These are phyloP conservation scores for Coniella lustricola DNA, from an alignment of 2,329 filamentous ascomycete genomes.

Conservation along the genomic window DNA sequence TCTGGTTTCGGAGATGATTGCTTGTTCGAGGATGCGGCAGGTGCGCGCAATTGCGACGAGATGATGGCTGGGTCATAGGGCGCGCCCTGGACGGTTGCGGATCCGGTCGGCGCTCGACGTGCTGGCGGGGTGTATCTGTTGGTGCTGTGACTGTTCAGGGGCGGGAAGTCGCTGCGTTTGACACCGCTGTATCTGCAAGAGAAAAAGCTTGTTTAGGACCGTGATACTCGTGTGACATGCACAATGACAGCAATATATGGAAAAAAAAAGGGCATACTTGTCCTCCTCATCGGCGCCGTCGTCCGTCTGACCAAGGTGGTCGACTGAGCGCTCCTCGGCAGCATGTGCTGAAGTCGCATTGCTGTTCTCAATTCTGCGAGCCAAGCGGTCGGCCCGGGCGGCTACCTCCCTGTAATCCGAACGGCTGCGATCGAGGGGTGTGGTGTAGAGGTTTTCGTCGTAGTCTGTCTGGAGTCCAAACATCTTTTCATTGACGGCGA, in stretches of 20 bases:
- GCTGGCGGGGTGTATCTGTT: conserved; percentile 89
- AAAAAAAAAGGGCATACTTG: conserved; percentile 50
- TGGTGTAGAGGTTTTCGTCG: conserved; percentile 92
- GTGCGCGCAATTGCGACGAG: conserved; percentile 63
- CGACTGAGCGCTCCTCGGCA: conserved; percentile 78
- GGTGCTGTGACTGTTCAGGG: conserved; percentile 46
- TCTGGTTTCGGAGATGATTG: conserved; percentile 30
- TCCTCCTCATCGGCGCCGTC: conserved; percentile 83
- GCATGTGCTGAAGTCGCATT: conserved; percentile 71
- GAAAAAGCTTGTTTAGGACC: not conserved
- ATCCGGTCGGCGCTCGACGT: conserved; percentile 67
- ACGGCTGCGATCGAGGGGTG: conserved; percentile 74
- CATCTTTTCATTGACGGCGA: conserved; percentile 77
- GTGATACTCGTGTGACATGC: not conserved
- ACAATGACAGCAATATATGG: conserved; percentile 3
- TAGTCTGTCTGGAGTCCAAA: conserved; percentile 89
- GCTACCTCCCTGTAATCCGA: conserved; percentile 73
- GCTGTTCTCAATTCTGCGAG: conserved; percentile 80
- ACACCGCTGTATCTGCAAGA: conserved; percentile 81
- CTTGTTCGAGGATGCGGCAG: conserved; percentile 30
- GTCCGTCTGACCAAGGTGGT: conserved; percentile 54
- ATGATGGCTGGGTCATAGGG: conserved; percentile 87
- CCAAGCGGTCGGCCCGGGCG: conserved; percentile 74
- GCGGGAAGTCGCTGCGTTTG: conserved; percentile 61
- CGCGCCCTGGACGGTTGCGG: conserved; percentile 66